Evolutionary conservation across 2,329 filamentous ascomycete genomes (phyloP).

Genomic region (Blastomyces parvus): DNA sequence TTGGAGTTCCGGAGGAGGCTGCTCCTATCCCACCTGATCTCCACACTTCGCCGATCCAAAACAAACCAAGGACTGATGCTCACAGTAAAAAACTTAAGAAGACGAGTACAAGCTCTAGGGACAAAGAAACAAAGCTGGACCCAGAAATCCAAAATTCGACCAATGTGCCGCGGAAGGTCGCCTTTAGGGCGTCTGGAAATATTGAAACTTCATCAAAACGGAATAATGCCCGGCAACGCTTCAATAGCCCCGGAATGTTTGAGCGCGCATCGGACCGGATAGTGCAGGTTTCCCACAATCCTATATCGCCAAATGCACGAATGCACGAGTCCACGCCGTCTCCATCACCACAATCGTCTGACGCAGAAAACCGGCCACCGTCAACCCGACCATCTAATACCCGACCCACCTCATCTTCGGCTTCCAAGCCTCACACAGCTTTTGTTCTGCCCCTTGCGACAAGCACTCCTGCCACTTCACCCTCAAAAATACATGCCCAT

Average conservation of each 20-base stretch:
- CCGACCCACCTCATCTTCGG: conserved; percentile 27
- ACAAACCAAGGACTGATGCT: background rate
- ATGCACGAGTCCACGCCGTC: conserved; percentile 47
- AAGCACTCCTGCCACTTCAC: conserved; percentile 42
- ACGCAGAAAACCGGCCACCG: conserved; percentile 70
- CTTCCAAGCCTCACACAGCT: conserved; percentile 28
- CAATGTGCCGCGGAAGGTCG: background rate
- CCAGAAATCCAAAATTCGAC: background rate
- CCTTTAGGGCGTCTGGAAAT: background rate
- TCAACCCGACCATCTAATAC: conserved; percentile 51
- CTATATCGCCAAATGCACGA: conserved; percentile 19
- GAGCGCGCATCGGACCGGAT: background rate
- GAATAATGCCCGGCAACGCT: background rate
- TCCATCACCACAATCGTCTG: conserved; percentile 63
- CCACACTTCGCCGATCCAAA: background rate
- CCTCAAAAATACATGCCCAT: conserved; percentile 48
- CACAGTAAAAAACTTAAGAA: background rate
- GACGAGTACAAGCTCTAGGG: background rate
- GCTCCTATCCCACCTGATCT: background rate
- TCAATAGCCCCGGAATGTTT: conserved; percentile 3
- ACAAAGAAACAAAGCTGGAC: background rate
- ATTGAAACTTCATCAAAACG: background rate
- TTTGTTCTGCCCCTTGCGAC: conserved; percentile 37
- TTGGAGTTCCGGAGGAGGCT: background rate
- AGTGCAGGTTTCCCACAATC: background rate